Conservation (phyloP, 352 stramenopile genomes). For the Globisporangium nagaii region DNA sequence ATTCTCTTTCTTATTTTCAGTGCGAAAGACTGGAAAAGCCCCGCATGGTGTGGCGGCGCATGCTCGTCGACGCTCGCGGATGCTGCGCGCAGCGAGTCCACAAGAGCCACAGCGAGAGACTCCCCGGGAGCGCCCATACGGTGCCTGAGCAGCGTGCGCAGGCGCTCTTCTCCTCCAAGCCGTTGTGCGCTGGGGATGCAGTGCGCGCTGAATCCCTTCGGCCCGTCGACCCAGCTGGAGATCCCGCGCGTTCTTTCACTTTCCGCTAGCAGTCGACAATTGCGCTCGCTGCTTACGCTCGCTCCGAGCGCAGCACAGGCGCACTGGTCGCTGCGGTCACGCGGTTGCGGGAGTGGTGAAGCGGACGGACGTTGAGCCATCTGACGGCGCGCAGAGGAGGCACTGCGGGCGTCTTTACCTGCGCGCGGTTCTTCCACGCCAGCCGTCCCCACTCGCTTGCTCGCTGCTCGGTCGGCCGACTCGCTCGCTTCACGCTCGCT, state of each 20-base stretch:
- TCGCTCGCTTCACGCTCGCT: too few relatives aligned
- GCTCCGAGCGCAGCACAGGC: neutral
- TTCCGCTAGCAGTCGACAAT: neutral
- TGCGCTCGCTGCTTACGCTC: neutral
- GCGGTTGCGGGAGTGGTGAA: neutral
- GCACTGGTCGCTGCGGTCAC: neutral
- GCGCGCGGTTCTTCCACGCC: neutral
- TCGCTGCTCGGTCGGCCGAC: too few relatives aligned
- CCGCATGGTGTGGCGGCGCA: neutral
- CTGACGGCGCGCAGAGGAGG: neutral
- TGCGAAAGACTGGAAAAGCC: too few relatives aligned
- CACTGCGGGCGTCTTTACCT: neutral
- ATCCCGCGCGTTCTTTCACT: conserved; percentile 1
- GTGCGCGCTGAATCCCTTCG: neutral
- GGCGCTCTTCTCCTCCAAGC: too few relatives aligned
- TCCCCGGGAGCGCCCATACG: too few relatives aligned
- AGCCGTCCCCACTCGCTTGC: neutral
- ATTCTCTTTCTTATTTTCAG: too few relatives aligned
- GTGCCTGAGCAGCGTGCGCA: too few relatives aligned
- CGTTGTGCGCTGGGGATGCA: neutral
- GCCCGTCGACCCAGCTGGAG: neutral
- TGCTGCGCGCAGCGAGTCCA: neutral
- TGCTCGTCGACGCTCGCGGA: neutral
- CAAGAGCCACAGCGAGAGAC: neutral
- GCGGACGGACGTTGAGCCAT: conserved; percentile 6